Evolutionary conservation across 345 rosid genomes (phyloP).

Genomic region (Eucalyptus cloeziana): DNA sequence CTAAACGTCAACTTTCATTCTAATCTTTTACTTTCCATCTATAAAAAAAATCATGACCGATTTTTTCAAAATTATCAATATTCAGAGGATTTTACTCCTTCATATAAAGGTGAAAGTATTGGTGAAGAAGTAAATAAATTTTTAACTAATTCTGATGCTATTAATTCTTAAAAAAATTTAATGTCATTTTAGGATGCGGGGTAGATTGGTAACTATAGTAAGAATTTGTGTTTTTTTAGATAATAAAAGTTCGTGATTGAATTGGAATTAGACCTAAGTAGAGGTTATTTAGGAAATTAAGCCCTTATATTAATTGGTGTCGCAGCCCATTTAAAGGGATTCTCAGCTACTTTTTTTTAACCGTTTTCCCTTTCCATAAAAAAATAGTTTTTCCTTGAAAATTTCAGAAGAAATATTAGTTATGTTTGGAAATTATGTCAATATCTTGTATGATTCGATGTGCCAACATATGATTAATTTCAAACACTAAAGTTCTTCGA

Average conservation of each 20-base stretch:
- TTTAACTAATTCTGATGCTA: rapidly evolving
- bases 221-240: neutral
- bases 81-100: rapidly evolving
- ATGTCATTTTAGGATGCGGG: rapidly evolving
- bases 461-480: neutral
- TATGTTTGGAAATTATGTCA: neutral
- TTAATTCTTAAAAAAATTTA: rapidly evolving
- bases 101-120: rapidly evolving
- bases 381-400: neutral
- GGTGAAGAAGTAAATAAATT: neutral
- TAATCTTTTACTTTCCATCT: rapidly evolving
- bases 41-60: rapidly evolving
- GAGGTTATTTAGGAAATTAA: neutral
- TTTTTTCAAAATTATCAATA: neutral
- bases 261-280: neutral
- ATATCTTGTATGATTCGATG: neutral
- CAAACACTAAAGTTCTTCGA: neutral
- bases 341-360: neutral
- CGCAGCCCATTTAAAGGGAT: neutral
- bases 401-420: neutral
- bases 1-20: neutral
- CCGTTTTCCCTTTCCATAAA: neutral
- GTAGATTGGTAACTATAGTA: neutral
- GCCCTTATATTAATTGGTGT: neutral
- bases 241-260: neutral